Evolutionary conservation across 306 rosid species (phyloP), one percentile per base, ranked within the genome.

Genomic region (Gastrolobium villosum): DNA sequence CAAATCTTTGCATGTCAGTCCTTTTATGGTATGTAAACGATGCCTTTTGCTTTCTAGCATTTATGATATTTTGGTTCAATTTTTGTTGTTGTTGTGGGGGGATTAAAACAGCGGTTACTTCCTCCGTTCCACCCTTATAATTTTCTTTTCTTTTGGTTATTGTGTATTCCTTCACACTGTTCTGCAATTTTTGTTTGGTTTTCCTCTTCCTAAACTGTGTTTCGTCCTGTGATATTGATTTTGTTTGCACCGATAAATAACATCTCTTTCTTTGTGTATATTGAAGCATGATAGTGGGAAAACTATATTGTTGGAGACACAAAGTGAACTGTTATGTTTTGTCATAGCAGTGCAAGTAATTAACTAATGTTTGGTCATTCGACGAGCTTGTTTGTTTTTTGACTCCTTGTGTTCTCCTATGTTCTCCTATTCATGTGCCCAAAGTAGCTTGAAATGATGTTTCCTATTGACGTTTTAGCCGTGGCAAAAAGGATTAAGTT

Each of bases 1-100:
- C 65, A 95, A 95, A 79, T 84, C 98, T 15, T 86, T 95, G 41
- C 99, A 92, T 76, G 99, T 95, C 86, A 92, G 98, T 76, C 97
- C 97, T 65, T 92, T 95, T 50, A 95, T 95, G 99, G 99, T 95
- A 86, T 57, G 94, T 48, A 40, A 14, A 31, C 31, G 30, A 14
- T 46, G 57, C 61, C 50, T 74, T 69, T 70, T 72, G 2, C 72
- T 70, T 61, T 65, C 31, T 57, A 48, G 68, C 45, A 32, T 66
- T 10, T 64, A 10, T 50, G 45, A 54, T 48, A 49, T 50, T 73
- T 59, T 31, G 30, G 56, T 56, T 60, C 64, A 41, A 39, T n/a
- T n/a, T n/a, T n/a, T n/a, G n/a, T 13, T 35, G 4, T 3, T n/a
- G 49, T 35, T 9, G 3, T 20, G 26, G 26, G 26, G 26, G 26